Evolutionary conservation across 331 rosid genomes (phyloP).

Genomic region (Arachis monticola): DNA sequence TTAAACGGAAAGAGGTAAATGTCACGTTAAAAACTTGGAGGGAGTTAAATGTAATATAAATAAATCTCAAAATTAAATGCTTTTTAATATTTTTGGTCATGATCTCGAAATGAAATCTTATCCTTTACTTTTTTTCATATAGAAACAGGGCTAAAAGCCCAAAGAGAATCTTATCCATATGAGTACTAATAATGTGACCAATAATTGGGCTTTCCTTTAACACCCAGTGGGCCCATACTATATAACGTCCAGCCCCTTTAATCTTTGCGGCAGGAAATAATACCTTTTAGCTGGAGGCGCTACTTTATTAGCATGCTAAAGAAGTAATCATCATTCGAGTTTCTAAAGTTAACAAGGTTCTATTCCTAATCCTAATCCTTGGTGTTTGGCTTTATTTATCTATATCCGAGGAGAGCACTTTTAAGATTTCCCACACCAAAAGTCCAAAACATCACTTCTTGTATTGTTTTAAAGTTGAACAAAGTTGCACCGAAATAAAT

Average conservation of each 20-base stretch:
- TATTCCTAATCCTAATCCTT: conserved; percentile 6
- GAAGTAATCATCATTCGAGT: neutral
- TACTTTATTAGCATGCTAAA: neutral
- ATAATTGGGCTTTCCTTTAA: neutral
- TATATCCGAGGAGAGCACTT: neutral
- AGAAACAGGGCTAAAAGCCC: too few species aligned
- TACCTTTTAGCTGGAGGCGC: neutral
- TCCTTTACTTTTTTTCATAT: too few species aligned
- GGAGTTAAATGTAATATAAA: too few species aligned
- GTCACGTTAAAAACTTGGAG: too few species aligned
- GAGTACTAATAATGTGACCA: neutral
- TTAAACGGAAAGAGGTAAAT: too few species aligned
- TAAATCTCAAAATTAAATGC: too few species aligned
- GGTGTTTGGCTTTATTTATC: conserved; percentile 3
- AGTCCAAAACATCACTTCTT: neutral
- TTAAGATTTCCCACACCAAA: neutral
- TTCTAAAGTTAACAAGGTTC: neutral
- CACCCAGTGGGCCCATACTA: neutral
- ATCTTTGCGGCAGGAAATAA: neutral
- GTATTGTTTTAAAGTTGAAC: neutral
- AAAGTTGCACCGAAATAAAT: too few species aligned
- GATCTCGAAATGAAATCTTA: too few species aligned
- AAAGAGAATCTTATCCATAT: neutral
- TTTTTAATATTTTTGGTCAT: too few species aligned
- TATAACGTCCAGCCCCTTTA: neutral